A percentile compares a stretch with the other conserved stretches of the same genome.
These are phyloP conservation scores for Atkinsonella hypoxylon DNA, from an alignment of 2,329 filamentous ascomycete genomes.

Conservation along the genomic window DNA sequence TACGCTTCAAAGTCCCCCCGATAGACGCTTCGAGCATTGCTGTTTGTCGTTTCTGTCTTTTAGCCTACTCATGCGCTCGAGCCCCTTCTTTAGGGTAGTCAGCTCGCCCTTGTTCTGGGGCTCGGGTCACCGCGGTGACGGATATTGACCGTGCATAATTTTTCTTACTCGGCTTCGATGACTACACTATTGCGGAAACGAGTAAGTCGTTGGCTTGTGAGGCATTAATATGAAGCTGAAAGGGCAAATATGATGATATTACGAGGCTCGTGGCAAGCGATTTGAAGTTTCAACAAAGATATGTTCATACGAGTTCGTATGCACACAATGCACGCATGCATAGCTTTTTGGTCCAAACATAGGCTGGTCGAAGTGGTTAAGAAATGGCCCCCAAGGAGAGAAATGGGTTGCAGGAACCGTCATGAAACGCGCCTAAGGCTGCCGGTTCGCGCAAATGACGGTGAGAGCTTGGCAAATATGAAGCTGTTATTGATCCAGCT, in stretches of 20 bases:
- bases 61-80: conserved; percentile 41
- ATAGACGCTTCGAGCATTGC: conserved; percentile 18
- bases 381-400: too few relatives aligned
- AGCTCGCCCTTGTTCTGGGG: conserved; percentile 48
- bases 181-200: conserved; percentile 24
- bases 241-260: neutral
- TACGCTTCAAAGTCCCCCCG: neutral
- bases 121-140: conserved; percentile 52
- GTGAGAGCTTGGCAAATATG: conserved; percentile 49
- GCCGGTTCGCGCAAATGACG: neutral
- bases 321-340: neutral
- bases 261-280: too few relatives aligned
- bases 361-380: too few relatives aligned
- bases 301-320: neutral
- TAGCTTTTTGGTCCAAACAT: neutral
- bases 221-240: neutral
- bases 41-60: conserved; percentile 31
- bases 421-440: neutral
- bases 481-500: conserved; percentile 76
- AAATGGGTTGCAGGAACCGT: too few relatives aligned
- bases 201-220: conserved; percentile 1
- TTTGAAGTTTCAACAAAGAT: neutral
- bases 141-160: conserved; percentile 48
- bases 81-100: conserved; percentile 42
- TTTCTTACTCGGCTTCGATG: conserved; percentile 50